Conservation (phyloP, 1,284 basidiomycete species). For the Flammula alnicola region DNA sequence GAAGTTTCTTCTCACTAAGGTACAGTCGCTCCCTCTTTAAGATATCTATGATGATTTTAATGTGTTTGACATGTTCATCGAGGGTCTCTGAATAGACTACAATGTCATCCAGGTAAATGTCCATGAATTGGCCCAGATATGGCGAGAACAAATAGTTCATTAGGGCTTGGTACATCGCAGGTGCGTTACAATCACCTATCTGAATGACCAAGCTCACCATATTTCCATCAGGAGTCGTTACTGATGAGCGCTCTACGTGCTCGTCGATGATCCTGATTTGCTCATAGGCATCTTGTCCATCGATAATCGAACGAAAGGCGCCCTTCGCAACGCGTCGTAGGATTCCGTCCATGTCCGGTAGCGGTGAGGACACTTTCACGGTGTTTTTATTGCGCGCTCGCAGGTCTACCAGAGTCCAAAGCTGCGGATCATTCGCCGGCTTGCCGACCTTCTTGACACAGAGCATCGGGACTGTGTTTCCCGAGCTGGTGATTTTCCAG, state of each 20-base stretch:
- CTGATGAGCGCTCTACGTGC: too few relatives aligned
- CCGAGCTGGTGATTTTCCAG: too few relatives aligned
- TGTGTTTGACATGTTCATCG: background rate
- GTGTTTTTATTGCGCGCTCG: background rate
- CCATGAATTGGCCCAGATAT: too few relatives aligned
- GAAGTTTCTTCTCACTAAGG: background rate
- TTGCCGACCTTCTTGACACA: background rate
- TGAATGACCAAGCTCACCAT: too few relatives aligned
- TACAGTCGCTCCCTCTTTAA: too few relatives aligned
- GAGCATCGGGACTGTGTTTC: background rate
- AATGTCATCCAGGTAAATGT: too few relatives aligned
- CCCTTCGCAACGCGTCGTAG: background rate
- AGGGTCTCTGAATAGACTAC: background rate
- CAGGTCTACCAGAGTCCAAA: background rate
- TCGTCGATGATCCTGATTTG: background rate
- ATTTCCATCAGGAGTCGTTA: too few relatives aligned
- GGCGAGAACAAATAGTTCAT: too few relatives aligned
- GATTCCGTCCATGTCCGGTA: too few relatives aligned
- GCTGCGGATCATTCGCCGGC: background rate
- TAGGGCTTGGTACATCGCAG: too few relatives aligned
- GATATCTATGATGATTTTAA: background rate
- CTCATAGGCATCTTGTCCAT: background rate
- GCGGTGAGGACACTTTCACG: background rate
- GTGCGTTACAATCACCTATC: too few relatives aligned
- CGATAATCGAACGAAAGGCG: background rate